Evolutionary conservation across 352 stramenopile species (phyloP).

Genomic region (Phytophthora rubi): DNA sequence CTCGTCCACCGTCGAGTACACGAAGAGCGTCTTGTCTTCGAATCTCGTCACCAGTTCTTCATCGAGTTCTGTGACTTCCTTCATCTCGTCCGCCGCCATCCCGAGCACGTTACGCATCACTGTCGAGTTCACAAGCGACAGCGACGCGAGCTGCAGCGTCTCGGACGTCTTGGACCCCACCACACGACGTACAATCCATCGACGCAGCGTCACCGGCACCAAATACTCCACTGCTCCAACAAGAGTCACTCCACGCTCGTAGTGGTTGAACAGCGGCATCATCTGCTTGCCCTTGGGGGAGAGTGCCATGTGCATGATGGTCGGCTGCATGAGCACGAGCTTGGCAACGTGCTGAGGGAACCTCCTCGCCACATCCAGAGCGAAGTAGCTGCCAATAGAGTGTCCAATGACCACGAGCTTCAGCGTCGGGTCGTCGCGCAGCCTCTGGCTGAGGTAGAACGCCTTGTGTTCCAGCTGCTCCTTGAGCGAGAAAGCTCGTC

Average conservation of each 20-base stretch:
- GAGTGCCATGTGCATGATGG: slow-evolving; percentile 66
- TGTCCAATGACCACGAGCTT: slow-evolving; percentile 65
- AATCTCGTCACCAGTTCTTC: slow-evolving; percentile 42
- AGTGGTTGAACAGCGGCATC: slow-evolving; percentile 57
- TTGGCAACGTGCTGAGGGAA: slow-evolving; percentile 65
- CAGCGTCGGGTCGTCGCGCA: slow-evolving; percentile 55
- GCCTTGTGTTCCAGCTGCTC: slow-evolving; percentile 68
- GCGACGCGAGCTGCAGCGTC: slow-evolving; percentile 55
- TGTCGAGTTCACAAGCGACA: slow-evolving; percentile 58
- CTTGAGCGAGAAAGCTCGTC: slow-evolving; percentile 53
- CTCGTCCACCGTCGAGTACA: slow-evolving; percentile 72
- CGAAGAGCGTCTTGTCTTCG: slow-evolving; percentile 65
- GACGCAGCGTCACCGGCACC: slow-evolving; percentile 45
- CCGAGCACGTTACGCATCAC: slow-evolving; percentile 71
- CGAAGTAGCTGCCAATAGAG: slow-evolving; percentile 69
- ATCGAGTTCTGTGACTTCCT: slow-evolving; percentile 57
- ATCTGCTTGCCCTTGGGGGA: slow-evolving; percentile 54
- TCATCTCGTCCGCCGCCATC: slow-evolving; percentile 76
- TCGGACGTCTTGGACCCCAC: slow-evolving; percentile 46
- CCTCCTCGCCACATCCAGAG: slow-evolving; percentile 54
- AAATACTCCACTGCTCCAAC: slow-evolving; percentile 53
- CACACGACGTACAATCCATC: slow-evolving; percentile 50
- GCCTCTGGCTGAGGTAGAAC: slow-evolving; percentile 48
- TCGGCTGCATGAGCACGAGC: slow-evolving; percentile 76
- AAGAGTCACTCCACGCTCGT: slow-evolving; percentile 38